Evolutionary conservation across 2,329 filamentous ascomycete species (phyloP), one percentile per base, ranked within the genome.

Genomic region (Cephalotrichum gorgonifer): DNA sequence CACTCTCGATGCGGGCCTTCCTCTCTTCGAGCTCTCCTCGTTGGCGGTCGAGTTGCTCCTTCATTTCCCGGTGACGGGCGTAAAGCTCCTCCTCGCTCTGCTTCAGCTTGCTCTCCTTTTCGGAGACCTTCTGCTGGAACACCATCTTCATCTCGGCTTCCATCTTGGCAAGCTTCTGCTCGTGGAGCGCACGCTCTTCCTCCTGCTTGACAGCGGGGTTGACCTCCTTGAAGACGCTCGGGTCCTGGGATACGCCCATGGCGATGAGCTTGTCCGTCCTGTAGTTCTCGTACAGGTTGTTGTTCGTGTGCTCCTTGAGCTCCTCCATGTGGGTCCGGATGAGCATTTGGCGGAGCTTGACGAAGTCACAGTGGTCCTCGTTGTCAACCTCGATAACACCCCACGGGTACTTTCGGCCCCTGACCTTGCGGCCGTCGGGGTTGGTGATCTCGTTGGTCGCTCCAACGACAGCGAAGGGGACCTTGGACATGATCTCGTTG

Each of bases 61-160:
- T 98, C 93, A 98, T 98, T 76, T 98, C 93, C 66, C 91, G 85
- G 76, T 98, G 93, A 60, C 93, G 86, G 57, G 93, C 90, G 64
- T 97, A 97, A 51, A 98, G 76, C 77, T 98, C 93, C 69, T 98
- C 93, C 71, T 98, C 93, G 77, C 89, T 95, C 75, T 97, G 93
- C 76, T 95, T 95, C 67, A 98, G 77, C 75, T 98, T 98, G 81
- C 88, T 95, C 74, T 98, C 93, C 78, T 98, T 98, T 72, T 98
- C 93, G 57, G 88, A 83, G 28, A 98, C 93, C 85, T 98, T 98
- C 69, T 98, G 93, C 70, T 97, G 93, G 88, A 98, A 98, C 59
- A 98, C 93, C 88, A 96, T 95, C 88, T 98, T 98, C 93, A 98
- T 98, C 72, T 98, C 93, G 63, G 89, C 83, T 72, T 98, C 93